Percentiles rank a stretch among this genome's conserved stretches.
Conservation (phyloP, 495 filamentous ascomycete species). For the Pyrenula massariospora region DNA sequence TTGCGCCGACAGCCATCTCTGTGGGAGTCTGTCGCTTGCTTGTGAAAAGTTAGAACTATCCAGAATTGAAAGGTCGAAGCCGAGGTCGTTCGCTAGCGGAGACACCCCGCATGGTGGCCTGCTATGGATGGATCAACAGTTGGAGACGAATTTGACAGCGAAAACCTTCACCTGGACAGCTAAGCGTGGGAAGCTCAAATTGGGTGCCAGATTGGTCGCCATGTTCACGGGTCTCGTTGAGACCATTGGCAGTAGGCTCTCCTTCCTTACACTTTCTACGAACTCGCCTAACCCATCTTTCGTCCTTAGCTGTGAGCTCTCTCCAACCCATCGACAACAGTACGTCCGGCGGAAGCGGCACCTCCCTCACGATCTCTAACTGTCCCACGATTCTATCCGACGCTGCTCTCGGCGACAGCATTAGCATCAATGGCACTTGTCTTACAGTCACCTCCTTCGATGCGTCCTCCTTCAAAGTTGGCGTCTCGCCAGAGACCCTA, state of each 20-base stretch:
- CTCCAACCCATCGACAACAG: slow-evolving; percentile 71
- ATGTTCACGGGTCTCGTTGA: slow-evolving; percentile 99
- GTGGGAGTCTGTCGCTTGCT: neutral
- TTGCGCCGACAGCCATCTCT: too few species aligned
- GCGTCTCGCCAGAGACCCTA: slow-evolving; percentile 91
- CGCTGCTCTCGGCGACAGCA: slow-evolving; percentile 81
- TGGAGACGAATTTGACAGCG: too few species aligned
- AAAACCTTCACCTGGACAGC: too few species aligned
- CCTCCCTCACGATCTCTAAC: slow-evolving; percentile 74
- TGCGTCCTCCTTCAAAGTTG: slow-evolving; percentile 63
- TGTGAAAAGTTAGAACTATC: neutral
- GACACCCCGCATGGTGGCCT: neutral
- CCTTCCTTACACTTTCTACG: neutral
- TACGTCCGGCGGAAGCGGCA: slow-evolving; percentile 57
- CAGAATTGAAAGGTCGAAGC: neutral
- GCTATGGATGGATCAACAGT: too few species aligned
- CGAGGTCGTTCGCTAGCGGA: neutral
- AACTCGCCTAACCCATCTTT: slow-evolving; percentile 8
- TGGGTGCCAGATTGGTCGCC: slow-evolving; percentile 13
- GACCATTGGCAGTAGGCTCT: slow-evolving; percentile 70
- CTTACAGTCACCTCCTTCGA: slow-evolving; percentile 82
- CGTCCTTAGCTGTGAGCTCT: slow-evolving; percentile 62
- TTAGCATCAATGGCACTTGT: slow-evolving; percentile 84
- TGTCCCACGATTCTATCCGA: slow-evolving; percentile 68
- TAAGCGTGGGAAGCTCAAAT: too few species aligned